phyloP scores from a whole-genome alignment of 2,329 filamentous ascomycete genomes.

The Pseudogymnoascus sp. region DNA sequence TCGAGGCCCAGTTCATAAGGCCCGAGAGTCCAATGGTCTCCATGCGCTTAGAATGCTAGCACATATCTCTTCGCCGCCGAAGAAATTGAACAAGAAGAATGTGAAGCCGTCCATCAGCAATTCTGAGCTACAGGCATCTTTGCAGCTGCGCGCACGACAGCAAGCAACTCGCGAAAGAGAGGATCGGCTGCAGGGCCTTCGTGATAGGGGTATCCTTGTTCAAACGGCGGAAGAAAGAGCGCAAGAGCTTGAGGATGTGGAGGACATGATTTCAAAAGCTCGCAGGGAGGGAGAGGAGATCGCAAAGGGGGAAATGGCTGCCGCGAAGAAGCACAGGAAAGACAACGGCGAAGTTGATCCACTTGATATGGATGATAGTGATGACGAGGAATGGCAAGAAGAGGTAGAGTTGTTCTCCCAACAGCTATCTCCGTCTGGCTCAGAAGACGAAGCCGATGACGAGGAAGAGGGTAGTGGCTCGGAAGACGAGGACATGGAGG shows the following conservation, averaged over 20 bases:
- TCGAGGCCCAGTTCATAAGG: conserved; percentile 52
- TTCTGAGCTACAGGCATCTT: conserved; percentile 56
- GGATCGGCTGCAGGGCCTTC: conserved; percentile 66
- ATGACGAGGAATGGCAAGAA: conserved; percentile 46
- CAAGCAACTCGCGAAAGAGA: conserved; percentile 74
- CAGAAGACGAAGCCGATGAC: conserved; percentile 27
- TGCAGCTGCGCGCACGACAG: conserved; percentile 64
- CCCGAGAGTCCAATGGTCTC: conserved; percentile 55
- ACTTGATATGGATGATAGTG: conserved; percentile 42
- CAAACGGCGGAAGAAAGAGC: conserved; percentile 83
- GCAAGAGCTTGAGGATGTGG: conserved; percentile 70
- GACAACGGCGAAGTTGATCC: conserved; percentile 35
- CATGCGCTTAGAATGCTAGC: conserved; percentile 65
- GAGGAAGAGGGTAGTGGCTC: conserved; percentile 31
- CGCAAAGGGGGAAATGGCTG: conserved; percentile 65
- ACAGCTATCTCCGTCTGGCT: conserved; percentile 36
- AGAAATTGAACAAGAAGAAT: conserved; percentile 35
- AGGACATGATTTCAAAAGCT: conserved; percentile 80
- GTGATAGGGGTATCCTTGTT: conserved; percentile 69
- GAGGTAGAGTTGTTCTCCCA: conserved; percentile 34
- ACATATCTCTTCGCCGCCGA: conserved; percentile 56
- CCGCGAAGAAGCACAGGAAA: conserved; percentile 54
- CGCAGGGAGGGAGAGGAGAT: conserved; percentile 72
- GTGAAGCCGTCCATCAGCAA: conserved; percentile 53
- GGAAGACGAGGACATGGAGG: conserved; percentile 37